phyloP scores from a whole-genome alignment of 2,329 filamentous ascomycete genomes.

The Hirsutella minnesotensis region DNA sequence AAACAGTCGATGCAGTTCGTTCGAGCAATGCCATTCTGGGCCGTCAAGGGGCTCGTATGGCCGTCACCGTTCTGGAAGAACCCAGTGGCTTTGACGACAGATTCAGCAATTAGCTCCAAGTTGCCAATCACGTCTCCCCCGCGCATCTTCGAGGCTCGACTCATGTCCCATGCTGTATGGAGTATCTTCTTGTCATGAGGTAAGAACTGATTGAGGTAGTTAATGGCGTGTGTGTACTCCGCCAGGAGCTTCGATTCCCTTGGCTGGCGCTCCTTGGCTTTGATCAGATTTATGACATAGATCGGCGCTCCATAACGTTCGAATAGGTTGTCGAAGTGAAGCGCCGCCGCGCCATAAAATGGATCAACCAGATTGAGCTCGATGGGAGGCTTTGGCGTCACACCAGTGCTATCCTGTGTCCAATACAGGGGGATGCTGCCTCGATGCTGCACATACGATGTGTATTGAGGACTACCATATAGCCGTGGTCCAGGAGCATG shows the following conservation, averaged over 20 bases:
- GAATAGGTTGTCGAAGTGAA: conserved; percentile 94
- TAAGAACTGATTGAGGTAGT: conserved; percentile 90
- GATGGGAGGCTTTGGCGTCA: conserved; percentile 92
- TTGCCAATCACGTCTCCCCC: conserved; percentile 92
- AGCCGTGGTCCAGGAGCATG: conserved; percentile 79
- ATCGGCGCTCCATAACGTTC: conserved; percentile 85
- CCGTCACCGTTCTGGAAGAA: conserved; percentile 91
- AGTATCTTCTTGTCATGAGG: conserved; percentile 75
- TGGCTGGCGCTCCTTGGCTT: conserved; percentile 75
- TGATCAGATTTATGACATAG: conserved; percentile 85
- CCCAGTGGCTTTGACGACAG: conserved; percentile 72
- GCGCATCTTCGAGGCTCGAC: conserved; percentile 78
- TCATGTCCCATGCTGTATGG: conserved; percentile 98
- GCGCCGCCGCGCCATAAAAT: conserved; percentile 82
- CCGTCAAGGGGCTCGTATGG: conserved; percentile 45
- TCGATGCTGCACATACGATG: conserved; percentile 91
- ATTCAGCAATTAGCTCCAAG: conserved; percentile 78
- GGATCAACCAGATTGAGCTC: conserved; percentile 92
- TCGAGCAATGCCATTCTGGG: conserved; percentile 85
- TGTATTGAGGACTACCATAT: conserved; percentile 83
- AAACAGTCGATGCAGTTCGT: conserved; percentile 98
- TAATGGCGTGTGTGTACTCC: conserved; percentile 78
- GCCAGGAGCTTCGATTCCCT: conserved; percentile 82
- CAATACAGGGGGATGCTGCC: conserved; percentile 95
- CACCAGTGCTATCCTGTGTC: conserved; percentile 92